Percentiles rank a stretch among this genome's conserved stretches.
Evolutionary conservation across 129 eudicot genomes (phyloP).

Genomic region (Dittrichia graveolens): DNA sequence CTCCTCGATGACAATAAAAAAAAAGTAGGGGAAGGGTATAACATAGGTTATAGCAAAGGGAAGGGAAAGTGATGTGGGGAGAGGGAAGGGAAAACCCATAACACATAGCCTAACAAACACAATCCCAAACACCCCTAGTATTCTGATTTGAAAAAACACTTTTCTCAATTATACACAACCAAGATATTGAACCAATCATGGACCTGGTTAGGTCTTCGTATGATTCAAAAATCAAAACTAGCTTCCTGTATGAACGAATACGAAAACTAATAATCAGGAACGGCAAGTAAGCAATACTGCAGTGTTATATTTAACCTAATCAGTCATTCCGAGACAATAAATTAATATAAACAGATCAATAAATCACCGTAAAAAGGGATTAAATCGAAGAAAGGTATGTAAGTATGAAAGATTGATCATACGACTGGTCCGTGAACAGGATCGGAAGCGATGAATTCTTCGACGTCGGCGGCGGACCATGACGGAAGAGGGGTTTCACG

Average conservation of each 20-base stretch:
- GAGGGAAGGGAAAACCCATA: no score
- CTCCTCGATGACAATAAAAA: no score
- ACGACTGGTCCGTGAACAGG: conserved; percentile 72
- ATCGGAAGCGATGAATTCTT: conserved; percentile 71
- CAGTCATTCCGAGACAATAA: conserved; percentile 4
- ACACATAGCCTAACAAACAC: no score
- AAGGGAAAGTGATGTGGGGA: no score
- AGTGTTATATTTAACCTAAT: conserved; percentile 12
- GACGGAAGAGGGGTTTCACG: conserved; percentile 63
- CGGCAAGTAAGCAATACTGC: neutral
- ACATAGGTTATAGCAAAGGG: no score
- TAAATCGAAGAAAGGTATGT: neutral
- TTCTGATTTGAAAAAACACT: no score
- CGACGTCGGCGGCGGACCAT: conserved; percentile 64
- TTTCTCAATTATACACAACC: no score
- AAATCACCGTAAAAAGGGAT: neutral
- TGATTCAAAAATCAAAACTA: neutral
- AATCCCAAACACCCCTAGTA: neutral
- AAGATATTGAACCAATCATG: neutral
- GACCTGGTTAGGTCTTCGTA: conserved; percentile 11
- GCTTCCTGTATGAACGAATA: neutral
- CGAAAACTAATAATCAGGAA: conserved; percentile 6
- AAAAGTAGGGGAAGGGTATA: no score
- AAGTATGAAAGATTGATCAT: neutral
- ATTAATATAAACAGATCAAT: conserved; percentile 12